Evolutionary conservation across 371 early-diverging fungal genomes (phyloP).

Genomic region (Rhizomucor pusillus): DNA sequence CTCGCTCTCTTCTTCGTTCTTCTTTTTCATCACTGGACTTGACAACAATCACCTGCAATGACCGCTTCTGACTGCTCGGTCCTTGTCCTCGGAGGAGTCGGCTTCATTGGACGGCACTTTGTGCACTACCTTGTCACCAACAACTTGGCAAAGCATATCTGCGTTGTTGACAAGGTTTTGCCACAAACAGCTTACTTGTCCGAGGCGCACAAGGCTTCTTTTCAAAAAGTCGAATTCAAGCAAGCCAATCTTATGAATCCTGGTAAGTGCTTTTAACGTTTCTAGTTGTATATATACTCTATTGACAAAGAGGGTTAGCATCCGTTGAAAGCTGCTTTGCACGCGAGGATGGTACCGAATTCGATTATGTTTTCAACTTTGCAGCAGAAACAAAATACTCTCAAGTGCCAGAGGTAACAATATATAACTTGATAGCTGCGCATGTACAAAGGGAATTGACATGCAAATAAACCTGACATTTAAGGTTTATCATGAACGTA

Average conservation of each 20-base stretch:
- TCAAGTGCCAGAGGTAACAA: constrained; percentile 71
- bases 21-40: not conserved
- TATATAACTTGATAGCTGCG: not conserved
- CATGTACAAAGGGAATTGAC: no score
- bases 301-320: no score
- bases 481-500: constrained; percentile 85
- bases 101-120: constrained; percentile 84
- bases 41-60: not conserved
- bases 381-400: constrained; percentile 92
- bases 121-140: constrained; percentile 70
- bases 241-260: constrained; percentile 81
- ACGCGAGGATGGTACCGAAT: constrained; percentile 62
- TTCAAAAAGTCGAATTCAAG: constrained; percentile 73
- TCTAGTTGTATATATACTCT: no score
- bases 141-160: constrained; percentile 61
- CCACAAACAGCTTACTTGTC: constrained; percentile 86
- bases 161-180: constrained; percentile 89
- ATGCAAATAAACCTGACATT: no score
- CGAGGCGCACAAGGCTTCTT: constrained; percentile 60
- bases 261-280: constrained; percentile 45
- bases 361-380: constrained; percentile 88
- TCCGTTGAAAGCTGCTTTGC: constrained; percentile 73
- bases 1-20: not conserved
- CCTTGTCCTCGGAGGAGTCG: constrained; percentile 79
- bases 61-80: constrained; percentile 26